These are phyloP conservation scores for Trichosporon coremiiforme DNA, from an alignment of 1,284 basidiomycete genomes.

Conservation along the genomic window DNA sequence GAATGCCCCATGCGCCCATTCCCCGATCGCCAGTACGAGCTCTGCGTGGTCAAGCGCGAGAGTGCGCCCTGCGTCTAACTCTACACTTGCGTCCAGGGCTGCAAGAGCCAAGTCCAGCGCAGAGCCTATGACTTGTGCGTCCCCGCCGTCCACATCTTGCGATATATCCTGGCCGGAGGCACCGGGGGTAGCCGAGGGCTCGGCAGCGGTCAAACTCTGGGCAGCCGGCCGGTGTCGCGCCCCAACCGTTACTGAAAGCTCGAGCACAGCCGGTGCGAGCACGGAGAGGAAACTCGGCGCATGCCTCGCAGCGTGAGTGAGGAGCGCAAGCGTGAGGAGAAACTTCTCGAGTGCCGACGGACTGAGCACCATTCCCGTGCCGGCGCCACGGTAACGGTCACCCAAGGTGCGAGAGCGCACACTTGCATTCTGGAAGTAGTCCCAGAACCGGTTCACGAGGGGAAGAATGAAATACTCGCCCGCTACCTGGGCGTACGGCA, in stretches of 20 bases:
- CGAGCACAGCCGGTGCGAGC: slow-evolving; percentile 75
- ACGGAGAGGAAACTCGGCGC: slow-evolving; percentile 76
- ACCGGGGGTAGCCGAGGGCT: not conserved
- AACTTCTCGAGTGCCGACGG: slow-evolving; percentile 73
- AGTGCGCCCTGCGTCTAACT: slow-evolving; percentile 72
- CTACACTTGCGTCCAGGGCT: slow-evolving; percentile 71
- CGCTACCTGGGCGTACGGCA: slow-evolving; percentile 70
- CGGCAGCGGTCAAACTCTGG: not conserved
- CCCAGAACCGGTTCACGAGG: slow-evolving; percentile 85
- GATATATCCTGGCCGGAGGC: not conserved
- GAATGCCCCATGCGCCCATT: slow-evolving; percentile 79
- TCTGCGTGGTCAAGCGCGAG: slow-evolving; percentile 73
- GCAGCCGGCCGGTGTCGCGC: slow-evolving; percentile 61
- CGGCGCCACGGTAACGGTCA: slow-evolving; percentile 67
- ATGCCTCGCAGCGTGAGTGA: slow-evolving; percentile 77
- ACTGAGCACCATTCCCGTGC: slow-evolving; percentile 76
- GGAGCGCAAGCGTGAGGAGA: slow-evolving; percentile 73
- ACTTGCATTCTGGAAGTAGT: slow-evolving; percentile 79
- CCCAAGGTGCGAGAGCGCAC: slow-evolving; percentile 62
- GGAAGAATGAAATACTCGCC: slow-evolving; percentile 85
- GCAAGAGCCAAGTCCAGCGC: slow-evolving; percentile 76
- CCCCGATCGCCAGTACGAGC: slow-evolving; percentile 70
- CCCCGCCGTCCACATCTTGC: slow-evolving; percentile 41
- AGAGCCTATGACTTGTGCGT: slow-evolving; percentile 71
- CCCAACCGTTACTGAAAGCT: slow-evolving; percentile 76